These are phyloP conservation scores for Astrothelium macrocarpum DNA, from an alignment of 495 filamentous ascomycete species.

Conservation along the genomic window DNA sequence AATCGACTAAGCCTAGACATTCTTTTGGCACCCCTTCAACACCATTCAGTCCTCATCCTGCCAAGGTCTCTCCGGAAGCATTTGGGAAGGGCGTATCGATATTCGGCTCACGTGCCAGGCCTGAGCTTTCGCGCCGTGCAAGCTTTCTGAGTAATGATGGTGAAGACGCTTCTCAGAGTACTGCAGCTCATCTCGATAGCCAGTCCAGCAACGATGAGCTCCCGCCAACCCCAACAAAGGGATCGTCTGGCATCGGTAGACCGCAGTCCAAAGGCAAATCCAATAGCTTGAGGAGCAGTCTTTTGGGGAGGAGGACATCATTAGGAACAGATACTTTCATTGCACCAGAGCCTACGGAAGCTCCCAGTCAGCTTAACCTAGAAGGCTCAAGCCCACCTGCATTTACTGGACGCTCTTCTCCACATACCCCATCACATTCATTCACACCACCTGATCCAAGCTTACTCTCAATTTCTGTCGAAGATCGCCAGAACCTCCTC, in stretches of 20 bases:
- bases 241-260: conserved; percentile 38
- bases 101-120: conserved; percentile 48
- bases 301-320: conserved; percentile 36
- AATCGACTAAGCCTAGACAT: conserved; percentile 44
- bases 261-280: conserved; percentile 36
- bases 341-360: conserved; percentile 12
- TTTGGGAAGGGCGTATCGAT: conserved; percentile 61
- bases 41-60: conserved; percentile 47
- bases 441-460: conserved; percentile 74
- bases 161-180: conserved; percentile 55
- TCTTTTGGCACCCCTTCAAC: conserved; percentile 56
- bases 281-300: conserved; percentile 34
- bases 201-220: conserved; percentile 62
- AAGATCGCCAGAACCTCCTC: conserved; percentile 31
- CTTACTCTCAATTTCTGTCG: conserved; percentile 63
- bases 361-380: not conserved
- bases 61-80: conserved; percentile 41
- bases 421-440: conserved; percentile 69
- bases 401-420: conserved; percentile 36
- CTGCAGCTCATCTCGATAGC: conserved; percentile 47
- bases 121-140: conserved; percentile 48
- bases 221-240: conserved; percentile 90
- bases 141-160: conserved; percentile 73
- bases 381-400: conserved; percentile 6
- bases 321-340: conserved; percentile 35